These are phyloP conservation scores for Cylindrotheca closterium DNA, from an alignment of 108 stramenopile genomes.

Conservation along the genomic window DNA sequence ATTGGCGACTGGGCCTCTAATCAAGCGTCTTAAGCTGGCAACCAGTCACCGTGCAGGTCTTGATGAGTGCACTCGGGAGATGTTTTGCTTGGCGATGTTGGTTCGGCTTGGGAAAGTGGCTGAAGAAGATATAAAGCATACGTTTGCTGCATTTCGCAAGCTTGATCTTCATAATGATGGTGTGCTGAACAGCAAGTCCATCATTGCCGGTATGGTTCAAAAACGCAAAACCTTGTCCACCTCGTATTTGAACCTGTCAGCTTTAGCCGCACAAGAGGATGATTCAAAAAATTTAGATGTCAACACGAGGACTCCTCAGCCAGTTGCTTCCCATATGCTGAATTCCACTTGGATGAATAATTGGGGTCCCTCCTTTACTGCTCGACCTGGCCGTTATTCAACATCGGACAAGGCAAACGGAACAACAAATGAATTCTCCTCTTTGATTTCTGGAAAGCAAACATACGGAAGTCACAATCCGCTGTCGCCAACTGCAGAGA, in stretches of 20 bases:
- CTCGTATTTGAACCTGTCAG: not conserved
- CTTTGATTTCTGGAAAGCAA: not conserved
- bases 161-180: constrained; percentile 80
- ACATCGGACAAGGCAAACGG: too few relatives aligned
- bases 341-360: too few relatives aligned
- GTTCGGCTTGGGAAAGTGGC: constrained; percentile 86
- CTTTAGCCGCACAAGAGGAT: not conserved
- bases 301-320: constrained; percentile 1
- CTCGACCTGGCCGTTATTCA: too few relatives aligned
- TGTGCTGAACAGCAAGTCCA: constrained; percentile 51
- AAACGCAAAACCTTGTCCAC: constrained; percentile 10
- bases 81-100: constrained; percentile 90
- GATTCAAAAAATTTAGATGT: not conserved
- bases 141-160: constrained; percentile 81
- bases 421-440: not conserved
- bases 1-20: constrained; percentile 82
- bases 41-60: constrained; percentile 65
- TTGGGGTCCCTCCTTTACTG: too few relatives aligned
- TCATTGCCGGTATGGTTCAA: constrained; percentile 54
- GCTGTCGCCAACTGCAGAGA: too few relatives aligned
- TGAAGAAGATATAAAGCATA: constrained; percentile 76
- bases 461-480: too few relatives aligned
- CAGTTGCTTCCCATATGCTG: not conserved
- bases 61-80: constrained; percentile 87
- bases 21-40: constrained; percentile 72